These are phyloP conservation scores for Parsonsia alboflavescens DNA, from an alignment of 257 asterid genomes.

Conservation along the genomic window DNA sequence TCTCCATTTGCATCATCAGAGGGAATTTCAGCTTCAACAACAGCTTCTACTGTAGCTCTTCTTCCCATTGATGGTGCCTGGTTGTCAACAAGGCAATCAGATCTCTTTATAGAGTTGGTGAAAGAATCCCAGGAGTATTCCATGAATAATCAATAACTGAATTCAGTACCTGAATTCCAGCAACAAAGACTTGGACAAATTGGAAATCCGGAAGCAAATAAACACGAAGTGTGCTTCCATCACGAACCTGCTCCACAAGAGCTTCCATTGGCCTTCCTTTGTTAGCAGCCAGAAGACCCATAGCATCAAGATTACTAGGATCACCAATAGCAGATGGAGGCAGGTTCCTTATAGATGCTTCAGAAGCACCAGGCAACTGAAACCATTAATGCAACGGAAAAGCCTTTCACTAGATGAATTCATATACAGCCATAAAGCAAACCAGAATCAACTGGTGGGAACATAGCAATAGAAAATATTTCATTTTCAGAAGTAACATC, in stretches of 20 bases:
- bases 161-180: conserved; percentile 82
- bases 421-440: background rate
- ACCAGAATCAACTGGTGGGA: background rate
- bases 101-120: background rate
- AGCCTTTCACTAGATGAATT: background rate
- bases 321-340: conserved; percentile 90
- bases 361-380: conserved; percentile 82
- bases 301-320: conserved; percentile 67
- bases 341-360: conserved; percentile 62
- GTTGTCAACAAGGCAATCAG: conserved; percentile 6
- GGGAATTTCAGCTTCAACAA: conserved; percentile 32
- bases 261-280: conserved; percentile 95
- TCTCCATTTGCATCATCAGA: conserved; percentile 70
- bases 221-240: conserved; percentile 92
- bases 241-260: conserved; percentile 88
- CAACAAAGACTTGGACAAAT: conserved; percentile 82
- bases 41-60: conserved; percentile 56
- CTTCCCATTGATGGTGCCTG: conserved; percentile 95
- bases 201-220: conserved; percentile 90
- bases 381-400: conserved; percentile 18
- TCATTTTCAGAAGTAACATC: background rate
- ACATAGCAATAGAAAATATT: background rate
- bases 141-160: background rate
- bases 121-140: background rate
- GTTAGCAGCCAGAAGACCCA: conserved; percentile 64